Conservation (phyloP, 805 yeast species). For the Candida taoyuanica region DNA sequence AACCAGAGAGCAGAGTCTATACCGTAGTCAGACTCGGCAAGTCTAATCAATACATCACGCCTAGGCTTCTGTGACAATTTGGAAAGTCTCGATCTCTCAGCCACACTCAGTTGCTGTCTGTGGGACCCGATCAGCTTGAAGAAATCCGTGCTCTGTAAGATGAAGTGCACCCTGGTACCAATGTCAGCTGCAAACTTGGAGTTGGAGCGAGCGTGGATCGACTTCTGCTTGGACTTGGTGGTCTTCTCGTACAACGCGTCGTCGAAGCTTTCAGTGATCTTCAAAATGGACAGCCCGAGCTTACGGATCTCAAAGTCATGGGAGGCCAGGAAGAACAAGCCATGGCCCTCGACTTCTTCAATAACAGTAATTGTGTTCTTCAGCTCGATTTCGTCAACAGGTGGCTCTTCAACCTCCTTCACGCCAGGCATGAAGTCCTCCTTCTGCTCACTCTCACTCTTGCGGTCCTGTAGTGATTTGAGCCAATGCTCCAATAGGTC, state of each 20-base stretch:
- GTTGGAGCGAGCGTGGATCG: constrained; percentile 47
- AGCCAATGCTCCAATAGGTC: constrained; percentile 83
- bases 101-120: constrained; percentile 51
- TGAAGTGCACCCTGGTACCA: constrained; percentile 71
- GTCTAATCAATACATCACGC: constrained; percentile 61
- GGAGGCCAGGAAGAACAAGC: constrained; percentile 84
- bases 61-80: constrained; percentile 55
- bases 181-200: constrained; percentile 72
- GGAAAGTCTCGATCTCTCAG: constrained; percentile 70
- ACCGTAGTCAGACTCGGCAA: constrained; percentile 91
- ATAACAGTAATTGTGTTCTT: constrained; percentile 77
- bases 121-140: constrained; percentile 51
- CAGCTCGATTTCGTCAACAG: constrained; percentile 66
- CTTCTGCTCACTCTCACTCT: constrained; percentile 8
- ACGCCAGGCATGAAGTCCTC: constrained; percentile 13
- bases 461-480: constrained; percentile 46
- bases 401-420: constrained; percentile 19
- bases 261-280: constrained; percentile 83
- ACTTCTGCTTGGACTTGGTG: constrained; percentile 18
- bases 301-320: constrained; percentile 75
- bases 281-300: constrained; percentile 68
- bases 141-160: constrained; percentile 68
- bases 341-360: constrained; percentile 96
- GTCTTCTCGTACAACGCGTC: constrained; percentile 62
- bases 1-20: constrained; percentile 98